Conservation (phyloP, 2,329 filamentous ascomycete species). For the Metarhizium guizhouense region DNA sequence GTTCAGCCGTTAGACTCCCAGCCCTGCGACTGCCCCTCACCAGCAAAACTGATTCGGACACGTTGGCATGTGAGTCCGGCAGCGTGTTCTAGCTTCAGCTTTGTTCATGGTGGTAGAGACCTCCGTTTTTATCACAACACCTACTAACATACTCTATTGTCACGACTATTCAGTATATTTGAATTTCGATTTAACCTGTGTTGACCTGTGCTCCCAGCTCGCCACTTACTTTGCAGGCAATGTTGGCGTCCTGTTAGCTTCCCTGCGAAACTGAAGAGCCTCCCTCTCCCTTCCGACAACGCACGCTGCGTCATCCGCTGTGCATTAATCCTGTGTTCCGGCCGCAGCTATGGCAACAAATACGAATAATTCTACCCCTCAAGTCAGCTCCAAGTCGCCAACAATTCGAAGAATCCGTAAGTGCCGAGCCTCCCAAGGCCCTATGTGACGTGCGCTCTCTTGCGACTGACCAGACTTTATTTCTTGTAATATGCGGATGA, state of each 20-base stretch:
- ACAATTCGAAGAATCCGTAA: conserved; percentile 77
- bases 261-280: not conserved
- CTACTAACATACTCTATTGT: not conserved
- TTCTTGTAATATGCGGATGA: conserved; percentile 1
- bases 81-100: not conserved
- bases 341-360: conserved; percentile 2
- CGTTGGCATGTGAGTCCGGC: not conserved
- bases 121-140: not conserved
- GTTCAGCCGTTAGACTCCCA: not conserved
- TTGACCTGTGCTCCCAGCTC: not conserved
- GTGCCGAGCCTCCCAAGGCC: conserved; percentile 17
- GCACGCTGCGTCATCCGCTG: not conserved
- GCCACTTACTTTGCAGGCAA: not conserved
- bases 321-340: not conserved
- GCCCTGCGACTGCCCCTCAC: not conserved
- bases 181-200: not conserved
- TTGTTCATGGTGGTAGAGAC: not conserved
- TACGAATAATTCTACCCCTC: conserved; percentile 16
- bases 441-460: not conserved
- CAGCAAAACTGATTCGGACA: not conserved
- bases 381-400: conserved; percentile 67
- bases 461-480: not conserved
- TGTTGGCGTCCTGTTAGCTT: not conserved
- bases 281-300: not conserved
- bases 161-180: not conserved